phyloP scores from a whole-genome alignment of 2,329 filamentous ascomycete genomes.

The Metarhizium guizhouense region DNA sequence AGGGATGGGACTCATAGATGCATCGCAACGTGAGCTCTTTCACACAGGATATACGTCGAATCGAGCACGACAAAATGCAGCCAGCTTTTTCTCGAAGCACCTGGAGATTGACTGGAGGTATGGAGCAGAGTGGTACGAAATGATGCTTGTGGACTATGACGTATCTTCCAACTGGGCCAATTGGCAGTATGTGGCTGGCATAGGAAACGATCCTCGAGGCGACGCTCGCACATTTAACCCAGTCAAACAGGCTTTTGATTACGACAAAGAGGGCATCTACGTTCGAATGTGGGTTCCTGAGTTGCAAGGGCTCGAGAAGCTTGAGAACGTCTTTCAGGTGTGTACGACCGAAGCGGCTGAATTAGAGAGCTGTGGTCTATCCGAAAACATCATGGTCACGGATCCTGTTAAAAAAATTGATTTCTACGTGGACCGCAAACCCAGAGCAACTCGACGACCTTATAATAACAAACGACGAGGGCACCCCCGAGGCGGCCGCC shows the following conservation, averaged over 20 bases:
- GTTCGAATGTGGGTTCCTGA: constrained; percentile 68
- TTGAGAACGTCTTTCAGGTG: constrained; percentile 58
- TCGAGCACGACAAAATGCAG: constrained; percentile 67
- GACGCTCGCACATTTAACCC: constrained; percentile 71
- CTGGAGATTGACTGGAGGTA: constrained; percentile 70
- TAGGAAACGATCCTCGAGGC: constrained; percentile 69
- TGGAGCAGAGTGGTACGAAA: constrained; percentile 78
- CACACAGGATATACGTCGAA: constrained; percentile 74
- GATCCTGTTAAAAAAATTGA: constrained; percentile 57
- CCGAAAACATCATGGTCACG: constrained; percentile 55
- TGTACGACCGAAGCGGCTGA: constrained; percentile 55
- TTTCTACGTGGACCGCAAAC: constrained; percentile 48
- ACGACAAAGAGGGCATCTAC: constrained; percentile 61
- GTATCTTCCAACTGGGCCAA: constrained; percentile 71
- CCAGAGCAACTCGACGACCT: constrained; percentile 17
- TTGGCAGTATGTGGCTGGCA: constrained; percentile 74
- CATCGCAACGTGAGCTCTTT: constrained; percentile 63
- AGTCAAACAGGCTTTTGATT: constrained; percentile 71
- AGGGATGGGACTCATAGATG: constrained; percentile 70
- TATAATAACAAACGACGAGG: constrained; percentile 17
- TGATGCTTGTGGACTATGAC: constrained; percentile 66
- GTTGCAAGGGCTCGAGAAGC: constrained; percentile 41
- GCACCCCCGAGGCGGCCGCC: constrained; percentile 12
- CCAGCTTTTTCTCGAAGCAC: constrained; percentile 64
- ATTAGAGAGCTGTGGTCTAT: constrained; percentile 46